These are phyloP conservation scores for Kodamaea sp. DNA, from an alignment of 1,139 yeast species.

Conservation along the genomic window DNA sequence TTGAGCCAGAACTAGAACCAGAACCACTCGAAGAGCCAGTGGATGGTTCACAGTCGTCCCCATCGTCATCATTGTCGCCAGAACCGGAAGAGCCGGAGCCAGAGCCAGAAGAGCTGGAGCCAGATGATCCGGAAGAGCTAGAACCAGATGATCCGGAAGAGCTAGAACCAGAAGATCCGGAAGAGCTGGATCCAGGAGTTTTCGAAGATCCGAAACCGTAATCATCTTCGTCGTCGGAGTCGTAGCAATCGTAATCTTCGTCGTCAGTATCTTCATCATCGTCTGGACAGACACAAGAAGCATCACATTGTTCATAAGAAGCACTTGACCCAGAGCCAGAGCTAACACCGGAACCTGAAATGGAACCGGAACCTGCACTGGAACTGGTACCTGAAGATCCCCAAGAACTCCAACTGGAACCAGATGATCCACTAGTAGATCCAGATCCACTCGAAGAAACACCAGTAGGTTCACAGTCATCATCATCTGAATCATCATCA, in stretches of 20 bases:
- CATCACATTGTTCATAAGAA: conserved; percentile 6
- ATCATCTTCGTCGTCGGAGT: not conserved
- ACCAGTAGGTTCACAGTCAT: not conserved
- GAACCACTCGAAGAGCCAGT: conserved; percentile 4
- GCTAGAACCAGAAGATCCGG: conserved; percentile 4
- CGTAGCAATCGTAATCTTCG: conserved; percentile 1
- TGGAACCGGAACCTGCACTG: conserved; percentile 10
- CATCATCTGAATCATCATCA: not conserved
- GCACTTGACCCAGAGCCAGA: conserved; percentile 3
- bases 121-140: conserved; percentile 5
- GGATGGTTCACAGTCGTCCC: not conserved
- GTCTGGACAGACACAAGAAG: conserved; percentile 7
- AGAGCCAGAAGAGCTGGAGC: conserved; percentile 2
- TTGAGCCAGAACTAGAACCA: conserved; percentile 5
- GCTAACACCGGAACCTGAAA: conserved; percentile 7
- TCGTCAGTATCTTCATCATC: conserved; percentile 6
- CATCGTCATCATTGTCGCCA: too few species aligned
- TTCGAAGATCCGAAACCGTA: not conserved
- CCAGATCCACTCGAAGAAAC: conserved; percentile 8
- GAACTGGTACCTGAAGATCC: conserved; percentile 3
- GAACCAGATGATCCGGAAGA: conserved; percentile 4
- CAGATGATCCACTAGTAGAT: conserved; percentile 9
- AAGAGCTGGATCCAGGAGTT: conserved; percentile 5
- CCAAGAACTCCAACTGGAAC: conserved; percentile 6
- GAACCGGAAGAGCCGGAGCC: conserved; percentile 4